Evolutionary conservation across 148 eudicot genomes (phyloP).

Genomic region (Dysphania ambrosioides): DNA sequence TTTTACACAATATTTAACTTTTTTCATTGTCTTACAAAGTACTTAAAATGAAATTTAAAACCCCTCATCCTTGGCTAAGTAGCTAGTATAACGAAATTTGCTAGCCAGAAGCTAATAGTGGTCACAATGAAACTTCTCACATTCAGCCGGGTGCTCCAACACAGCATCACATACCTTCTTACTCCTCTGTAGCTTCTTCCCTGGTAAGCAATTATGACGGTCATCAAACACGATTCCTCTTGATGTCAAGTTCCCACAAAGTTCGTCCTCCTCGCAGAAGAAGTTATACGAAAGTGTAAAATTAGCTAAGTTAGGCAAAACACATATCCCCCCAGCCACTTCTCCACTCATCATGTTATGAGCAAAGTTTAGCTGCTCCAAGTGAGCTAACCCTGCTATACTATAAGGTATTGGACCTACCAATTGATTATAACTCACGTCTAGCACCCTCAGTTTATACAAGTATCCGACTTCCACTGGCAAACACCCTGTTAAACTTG

Average conservation of each 20-base stretch:
- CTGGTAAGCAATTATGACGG: conserved; percentile 60
- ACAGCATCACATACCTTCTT: conserved; percentile 57
- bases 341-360: conserved; percentile 63
- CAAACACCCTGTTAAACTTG: conserved; percentile 54
- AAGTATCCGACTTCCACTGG: conserved; percentile 56
- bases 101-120: background rate
- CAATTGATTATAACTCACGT: conserved; percentile 49
- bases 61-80: too few relatives aligned
- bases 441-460: conserved; percentile 54
- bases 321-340: conserved; percentile 53
- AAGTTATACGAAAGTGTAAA: conserved; percentile 59
- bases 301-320: conserved; percentile 48
- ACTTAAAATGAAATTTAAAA: too few relatives aligned
- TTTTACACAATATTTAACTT: too few relatives aligned
- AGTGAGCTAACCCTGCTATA: conserved; percentile 48
- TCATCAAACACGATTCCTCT: conserved; percentile 45
- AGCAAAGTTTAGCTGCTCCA: conserved; percentile 54
- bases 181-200: conserved; percentile 58
- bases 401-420: conserved; percentile 61
- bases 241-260: conserved; percentile 48
- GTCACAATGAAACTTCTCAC: conserved; percentile 33
- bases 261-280: conserved; percentile 61
- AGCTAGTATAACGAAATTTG: background rate
- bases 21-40: too few relatives aligned
- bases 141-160: conserved; percentile 53